A percentile compares a stretch with the other conserved stretches of the same genome.
These are phyloP conservation scores for Oryza meyeriana DNA, from an alignment of 176 grass and related monocot species.

Conservation along the genomic window DNA sequence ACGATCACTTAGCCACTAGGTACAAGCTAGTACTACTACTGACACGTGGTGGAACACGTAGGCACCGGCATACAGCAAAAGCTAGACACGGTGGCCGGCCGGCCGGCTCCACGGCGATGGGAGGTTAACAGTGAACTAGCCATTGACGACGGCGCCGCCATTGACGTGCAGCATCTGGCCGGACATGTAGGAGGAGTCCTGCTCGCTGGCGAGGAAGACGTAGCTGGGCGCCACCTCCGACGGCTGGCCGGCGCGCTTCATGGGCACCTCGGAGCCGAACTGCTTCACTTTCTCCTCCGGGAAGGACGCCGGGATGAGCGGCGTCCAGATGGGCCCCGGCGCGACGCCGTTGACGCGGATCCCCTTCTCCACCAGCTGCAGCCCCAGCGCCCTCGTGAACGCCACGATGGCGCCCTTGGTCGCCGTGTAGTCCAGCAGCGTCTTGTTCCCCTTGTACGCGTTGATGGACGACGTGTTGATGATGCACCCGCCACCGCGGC, in stretches of 20 bases:
- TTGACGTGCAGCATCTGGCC: slow-evolving; percentile 85
- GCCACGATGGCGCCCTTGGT: slow-evolving; percentile 76
- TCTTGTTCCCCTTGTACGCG: slow-evolving; percentile 82
- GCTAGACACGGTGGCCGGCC: no score
- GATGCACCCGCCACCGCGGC: slow-evolving; percentile 21
- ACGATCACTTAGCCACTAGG: background rate
- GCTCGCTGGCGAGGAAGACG: slow-evolving; percentile 68
- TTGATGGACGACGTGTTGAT: slow-evolving; percentile 87
- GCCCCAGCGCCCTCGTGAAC: slow-evolving; percentile 57
- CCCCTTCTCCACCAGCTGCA: slow-evolving; percentile 53
- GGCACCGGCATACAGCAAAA: no score
- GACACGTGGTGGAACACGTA: background rate
- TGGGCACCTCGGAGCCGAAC: slow-evolving; percentile 58
- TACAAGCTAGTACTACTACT: background rate
- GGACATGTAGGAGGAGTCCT: slow-evolving; percentile 71
- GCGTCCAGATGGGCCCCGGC: slow-evolving; percentile 76
- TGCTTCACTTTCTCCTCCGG: slow-evolving; percentile 43
- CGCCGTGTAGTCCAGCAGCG: slow-evolving; percentile 88
- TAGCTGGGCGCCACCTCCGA: slow-evolving; percentile 59
- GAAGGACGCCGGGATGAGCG: slow-evolving; percentile 66
- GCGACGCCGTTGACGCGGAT: slow-evolving; percentile 71
- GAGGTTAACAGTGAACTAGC: background rate
- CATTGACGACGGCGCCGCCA: slow-evolving; percentile 23
- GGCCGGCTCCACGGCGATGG: no score
- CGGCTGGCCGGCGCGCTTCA: slow-evolving; percentile 59